These are phyloP conservation scores for Phytophthora melonis DNA, from an alignment of 352 stramenopile genomes.

Conservation along the genomic window DNA sequence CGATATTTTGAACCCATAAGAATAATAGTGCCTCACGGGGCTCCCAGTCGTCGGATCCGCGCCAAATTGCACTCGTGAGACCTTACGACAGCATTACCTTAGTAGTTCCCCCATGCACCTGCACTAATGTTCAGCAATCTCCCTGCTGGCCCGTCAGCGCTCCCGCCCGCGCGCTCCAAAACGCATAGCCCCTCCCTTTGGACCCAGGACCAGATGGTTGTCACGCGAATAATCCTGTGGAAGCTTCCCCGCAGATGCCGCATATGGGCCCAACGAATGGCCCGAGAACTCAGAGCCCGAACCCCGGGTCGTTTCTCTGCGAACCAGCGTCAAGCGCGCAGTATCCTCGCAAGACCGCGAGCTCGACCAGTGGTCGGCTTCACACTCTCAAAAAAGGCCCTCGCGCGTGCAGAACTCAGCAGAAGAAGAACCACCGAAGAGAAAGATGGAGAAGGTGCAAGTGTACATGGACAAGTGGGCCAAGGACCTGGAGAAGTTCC, in stretches of 20 bases:
- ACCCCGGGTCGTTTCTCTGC: slow-evolving; percentile 1
- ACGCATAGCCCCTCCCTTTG: not conserved
- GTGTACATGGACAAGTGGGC: slow-evolving; percentile 89
- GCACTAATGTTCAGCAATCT: not conserved
- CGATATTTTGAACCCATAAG: not conserved
- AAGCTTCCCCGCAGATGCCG: not conserved
- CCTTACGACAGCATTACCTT: too few species aligned
- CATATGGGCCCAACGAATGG: not conserved
- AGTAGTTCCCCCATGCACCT: not conserved
- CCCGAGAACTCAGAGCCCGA: not conserved
- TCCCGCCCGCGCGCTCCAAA: not conserved
- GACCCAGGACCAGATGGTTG: not conserved
- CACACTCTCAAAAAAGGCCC: not conserved
- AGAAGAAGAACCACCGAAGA: not conserved
- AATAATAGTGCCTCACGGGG: not conserved
- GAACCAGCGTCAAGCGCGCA: not conserved
- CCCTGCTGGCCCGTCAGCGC: not conserved
- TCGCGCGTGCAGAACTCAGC: not conserved
- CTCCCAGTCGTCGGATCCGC: not conserved
- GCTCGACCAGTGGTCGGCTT: not conserved
- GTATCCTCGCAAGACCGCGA: not conserved
- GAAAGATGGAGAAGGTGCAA: slow-evolving; percentile 78
- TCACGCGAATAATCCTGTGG: not conserved
- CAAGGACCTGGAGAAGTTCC: slow-evolving; percentile 87
- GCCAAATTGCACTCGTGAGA: not conserved